Conservation (phyloP, 2,329 filamentous ascomycete genomes). For the Xylaria sp. region DNA sequence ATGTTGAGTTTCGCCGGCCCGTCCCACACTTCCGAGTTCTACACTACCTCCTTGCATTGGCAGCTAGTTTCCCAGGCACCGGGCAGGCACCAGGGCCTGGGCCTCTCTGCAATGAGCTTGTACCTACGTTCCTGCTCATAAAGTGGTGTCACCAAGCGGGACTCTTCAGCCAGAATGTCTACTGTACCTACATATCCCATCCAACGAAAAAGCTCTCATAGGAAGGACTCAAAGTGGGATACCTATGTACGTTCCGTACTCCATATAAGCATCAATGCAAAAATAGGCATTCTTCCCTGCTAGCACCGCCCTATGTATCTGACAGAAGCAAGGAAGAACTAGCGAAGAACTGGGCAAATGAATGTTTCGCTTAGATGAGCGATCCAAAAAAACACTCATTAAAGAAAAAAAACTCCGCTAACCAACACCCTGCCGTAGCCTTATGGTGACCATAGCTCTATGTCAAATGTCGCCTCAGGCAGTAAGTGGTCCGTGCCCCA, state of each 20-base stretch:
- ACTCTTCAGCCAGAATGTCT: slow-evolving; percentile 2
- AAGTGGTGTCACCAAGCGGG: neutral
- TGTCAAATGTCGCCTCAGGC: slow-evolving; percentile 8
- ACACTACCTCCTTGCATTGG: slow-evolving; percentile 37
- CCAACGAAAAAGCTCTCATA: slow-evolving; percentile 31
- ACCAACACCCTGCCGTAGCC: slow-evolving; percentile 26
- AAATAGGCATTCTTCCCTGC: slow-evolving; percentile 12
- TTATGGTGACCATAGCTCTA: slow-evolving; percentile 32
- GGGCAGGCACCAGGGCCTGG: slow-evolving; percentile 42
- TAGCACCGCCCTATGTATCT: slow-evolving; percentile 36
- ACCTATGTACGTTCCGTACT: too few species aligned
- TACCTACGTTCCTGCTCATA: neutral
- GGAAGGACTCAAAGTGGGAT: slow-evolving; percentile 15
- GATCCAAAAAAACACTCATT: slow-evolving; percentile 28
- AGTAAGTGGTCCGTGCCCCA: slow-evolving; percentile 19
- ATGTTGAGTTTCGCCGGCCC: slow-evolving; percentile 32
- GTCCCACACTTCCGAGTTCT: slow-evolving; percentile 41
- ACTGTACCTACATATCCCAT: neutral
- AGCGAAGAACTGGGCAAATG: slow-evolving; percentile 20
- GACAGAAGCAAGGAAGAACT: slow-evolving; percentile 39
- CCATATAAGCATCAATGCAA: slow-evolving; percentile 6
- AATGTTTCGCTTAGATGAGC: slow-evolving; percentile 37
- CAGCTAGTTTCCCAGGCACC: slow-evolving; percentile 43
- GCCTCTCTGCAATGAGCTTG: neutral
- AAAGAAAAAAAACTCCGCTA: slow-evolving; percentile 38